Evolutionary conservation across 2,329 filamentous ascomycete species (phyloP).

Genomic region (Ophiostoma novo-ulmi): DNA sequence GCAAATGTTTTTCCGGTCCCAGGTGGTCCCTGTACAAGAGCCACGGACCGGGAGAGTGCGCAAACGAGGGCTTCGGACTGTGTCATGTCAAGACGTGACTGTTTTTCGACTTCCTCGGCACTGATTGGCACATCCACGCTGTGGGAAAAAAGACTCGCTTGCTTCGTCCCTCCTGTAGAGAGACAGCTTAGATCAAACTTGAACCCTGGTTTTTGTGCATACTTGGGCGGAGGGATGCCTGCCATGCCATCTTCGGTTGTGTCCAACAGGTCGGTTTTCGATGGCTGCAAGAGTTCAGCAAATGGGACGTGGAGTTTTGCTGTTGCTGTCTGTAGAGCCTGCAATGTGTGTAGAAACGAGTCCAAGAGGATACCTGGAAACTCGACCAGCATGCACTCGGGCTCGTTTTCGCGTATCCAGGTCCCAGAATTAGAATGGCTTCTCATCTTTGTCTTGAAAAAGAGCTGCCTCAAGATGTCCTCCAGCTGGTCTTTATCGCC

Average conservation of each 20-base stretch:
- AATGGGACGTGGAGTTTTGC: constrained; percentile 44
- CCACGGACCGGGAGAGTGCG: constrained; percentile 48
- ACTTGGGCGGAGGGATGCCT: constrained; percentile 45
- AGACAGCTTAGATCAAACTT: constrained; percentile 42
- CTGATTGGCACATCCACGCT: neutral
- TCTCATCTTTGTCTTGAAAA: constrained; percentile 30
- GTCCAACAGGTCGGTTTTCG: neutral
- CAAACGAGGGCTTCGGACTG: constrained; percentile 50
- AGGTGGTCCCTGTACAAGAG: constrained; percentile 64
- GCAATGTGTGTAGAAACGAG: constrained; percentile 53
- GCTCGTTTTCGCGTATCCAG: neutral
- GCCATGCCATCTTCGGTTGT: neutral
- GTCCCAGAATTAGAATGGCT: neutral
- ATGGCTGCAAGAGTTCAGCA: constrained; percentile 38
- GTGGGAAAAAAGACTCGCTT: constrained; percentile 22
- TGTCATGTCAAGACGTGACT: constrained; percentile 48
- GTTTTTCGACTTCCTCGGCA: constrained; percentile 30
- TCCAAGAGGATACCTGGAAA: constrained; percentile 57
- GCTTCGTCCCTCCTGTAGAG: constrained; percentile 4
- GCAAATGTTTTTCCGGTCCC: constrained; percentile 64
- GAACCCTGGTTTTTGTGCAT: constrained; percentile 47
- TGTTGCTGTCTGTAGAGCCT: constrained; percentile 51
- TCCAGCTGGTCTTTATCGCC: constrained; percentile 12
- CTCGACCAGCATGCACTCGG: constrained; percentile 45
- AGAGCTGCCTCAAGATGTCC: neutral